Base-by-base conservation (phyloP, 108 stramenopile genomes). In the Cyclotella sp. region DNA sequence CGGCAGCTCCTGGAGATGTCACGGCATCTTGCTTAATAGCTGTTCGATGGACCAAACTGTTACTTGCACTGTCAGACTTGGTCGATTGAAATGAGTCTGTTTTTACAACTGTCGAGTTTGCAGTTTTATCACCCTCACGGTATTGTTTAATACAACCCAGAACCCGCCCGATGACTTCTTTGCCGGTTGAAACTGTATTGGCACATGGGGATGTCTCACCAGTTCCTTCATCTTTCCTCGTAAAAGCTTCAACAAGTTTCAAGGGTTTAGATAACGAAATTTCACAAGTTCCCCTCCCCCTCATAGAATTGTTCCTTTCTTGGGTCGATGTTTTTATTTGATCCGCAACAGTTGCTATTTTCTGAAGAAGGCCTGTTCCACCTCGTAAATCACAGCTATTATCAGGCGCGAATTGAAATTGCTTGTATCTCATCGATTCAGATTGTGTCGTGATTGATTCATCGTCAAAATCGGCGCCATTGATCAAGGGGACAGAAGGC, bases 391-490 rank as follows among this genome's bases (percentile, higher is more conserved):
- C 41, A 6, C 41, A 49, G 45, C 21, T 45, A 43, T 4, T 44
- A 27, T 47, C 65, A 27, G 12, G 45, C 11, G 29, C 9, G 22
- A 54, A 9, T 1, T 54, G 51, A 2, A 68, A 18, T 51, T n/a
- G 13, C 21, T 39, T 52, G 10, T 10, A 29, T 53, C 29, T 68
- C 0, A 19, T 18, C 19, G 41, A 68, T 68, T 52, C 52, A n/a
- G 69, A 57, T 22, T 58, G 57, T 34, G 69, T 78, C 21, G 77
- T 78, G 52, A 78, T 65, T 0, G 70, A 65, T 24, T 72, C 77
- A 63, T 78, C 77, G 22, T 78, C 77, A 64, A 78, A 78, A 55
- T 78, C 77, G 8, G 70, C 77, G 27, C 70, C 70, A 29, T 78
- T 69, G 30, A 65, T 78, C 28, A 71, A 62, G 55, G 62, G 77